These are phyloP conservation scores for Urtica urens DNA, from an alignment of 306 rosid species.

Conservation along the genomic window DNA sequence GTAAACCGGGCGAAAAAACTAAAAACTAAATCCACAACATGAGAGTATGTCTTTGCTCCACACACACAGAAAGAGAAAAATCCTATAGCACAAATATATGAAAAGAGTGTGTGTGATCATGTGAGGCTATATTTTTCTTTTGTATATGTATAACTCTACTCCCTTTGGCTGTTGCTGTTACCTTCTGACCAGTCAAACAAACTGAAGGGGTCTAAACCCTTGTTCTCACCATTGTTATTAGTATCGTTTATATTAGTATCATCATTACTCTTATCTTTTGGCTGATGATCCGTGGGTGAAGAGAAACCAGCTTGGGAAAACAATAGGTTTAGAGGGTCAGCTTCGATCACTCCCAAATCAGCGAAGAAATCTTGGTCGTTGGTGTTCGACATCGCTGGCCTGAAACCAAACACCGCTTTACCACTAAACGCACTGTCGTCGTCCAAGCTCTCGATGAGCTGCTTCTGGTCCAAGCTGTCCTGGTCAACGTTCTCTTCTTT, in stretches of 20 bases:
- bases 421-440: conserved; percentile 32
- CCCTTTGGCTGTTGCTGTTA: not conserved
- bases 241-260: not conserved
- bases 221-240: not conserved
- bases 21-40: conserved; percentile 9
- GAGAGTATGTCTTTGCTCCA: too few species aligned
- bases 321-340: conserved; percentile 50
- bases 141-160: too few species aligned
- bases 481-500: conserved; percentile 42
- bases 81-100: conserved; percentile 1
- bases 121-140: too few species aligned
- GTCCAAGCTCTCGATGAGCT: conserved; percentile 35
- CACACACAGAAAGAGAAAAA: too few species aligned
- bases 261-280: conserved; percentile 12
- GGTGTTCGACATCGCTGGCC: conserved; percentile 30
- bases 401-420: too few species aligned
- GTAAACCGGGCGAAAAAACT: too few species aligned
- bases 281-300: conserved; percentile 19
- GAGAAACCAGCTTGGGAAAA: conserved; percentile 36
- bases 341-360: conserved; percentile 58
- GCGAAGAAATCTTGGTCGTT: conserved; percentile 54
- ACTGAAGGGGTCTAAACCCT: conserved; percentile 52
- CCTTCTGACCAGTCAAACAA: conserved; percentile 53
- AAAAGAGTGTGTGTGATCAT: not conserved
- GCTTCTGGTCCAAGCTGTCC: conserved; percentile 31